These are phyloP conservation scores for Camptophora hylomeconis DNA, from an alignment of 2,329 filamentous ascomycete genomes.

Conservation along the genomic window DNA sequence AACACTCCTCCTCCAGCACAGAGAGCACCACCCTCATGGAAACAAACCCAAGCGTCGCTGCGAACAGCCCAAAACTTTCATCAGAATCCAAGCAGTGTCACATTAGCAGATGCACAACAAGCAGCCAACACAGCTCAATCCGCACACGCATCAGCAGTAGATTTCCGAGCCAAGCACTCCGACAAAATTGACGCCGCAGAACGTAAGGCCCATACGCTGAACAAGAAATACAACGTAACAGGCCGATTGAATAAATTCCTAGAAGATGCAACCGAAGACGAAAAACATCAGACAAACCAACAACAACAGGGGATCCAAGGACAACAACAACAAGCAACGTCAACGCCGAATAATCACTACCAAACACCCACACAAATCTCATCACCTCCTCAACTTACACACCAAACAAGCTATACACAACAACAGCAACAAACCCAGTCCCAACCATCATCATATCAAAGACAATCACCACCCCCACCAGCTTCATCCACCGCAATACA, in stretches of 20 bases:
- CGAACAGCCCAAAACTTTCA: slow-evolving; percentile 47
- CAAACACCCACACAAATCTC: slow-evolving; percentile 7
- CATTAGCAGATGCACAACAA: slow-evolving; percentile 42
- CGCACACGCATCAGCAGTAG: slow-evolving; percentile 49
- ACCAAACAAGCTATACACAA: slow-evolving; percentile 4
- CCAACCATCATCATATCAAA: slow-evolving; percentile 16
- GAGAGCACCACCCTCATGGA: slow-evolving; percentile 38
- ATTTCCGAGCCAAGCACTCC: slow-evolving; percentile 57
- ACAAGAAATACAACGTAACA: slow-evolving; percentile 48
- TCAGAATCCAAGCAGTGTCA: slow-evolving; percentile 49
- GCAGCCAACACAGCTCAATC: slow-evolving; percentile 48
- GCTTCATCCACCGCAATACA: slow-evolving; percentile 20
- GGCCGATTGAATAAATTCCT: slow-evolving; percentile 36
- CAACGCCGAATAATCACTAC: slow-evolving; percentile 12
- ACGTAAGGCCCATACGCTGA: slow-evolving; percentile 42
- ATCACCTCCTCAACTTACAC: slow-evolving; percentile 7
- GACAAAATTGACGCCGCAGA: slow-evolving; percentile 52
- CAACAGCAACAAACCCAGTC: slow-evolving; percentile 16
- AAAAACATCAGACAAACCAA: slow-evolving; percentile 6
- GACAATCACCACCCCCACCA: slow-evolving; percentile 14
- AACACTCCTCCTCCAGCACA: slow-evolving; percentile 21
- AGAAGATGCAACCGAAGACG: slow-evolving; percentile 24
- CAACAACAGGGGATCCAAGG: slow-evolving; percentile 9
- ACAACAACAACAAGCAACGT: slow-evolving; percentile 17
- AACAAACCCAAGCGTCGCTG: slow-evolving; percentile 49